Evolutionary conservation across 2,329 filamentous ascomycete genomes (phyloP), one percentile per base, ranked within the genome.

Genomic region (Pestalotiopsis sp.): DNA sequence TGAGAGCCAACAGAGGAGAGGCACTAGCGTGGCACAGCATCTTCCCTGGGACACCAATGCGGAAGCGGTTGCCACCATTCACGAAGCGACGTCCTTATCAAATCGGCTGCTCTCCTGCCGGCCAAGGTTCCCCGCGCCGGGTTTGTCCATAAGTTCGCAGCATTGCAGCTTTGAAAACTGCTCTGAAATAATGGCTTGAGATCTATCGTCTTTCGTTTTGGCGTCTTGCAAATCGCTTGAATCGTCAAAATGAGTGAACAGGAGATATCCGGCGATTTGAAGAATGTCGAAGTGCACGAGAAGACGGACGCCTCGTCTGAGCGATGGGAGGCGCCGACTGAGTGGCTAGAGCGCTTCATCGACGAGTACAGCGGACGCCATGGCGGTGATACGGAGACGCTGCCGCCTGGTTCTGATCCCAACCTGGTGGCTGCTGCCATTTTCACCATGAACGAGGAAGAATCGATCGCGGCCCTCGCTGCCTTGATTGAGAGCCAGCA

Each of bases 281-380:
- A 65, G 11, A 44, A 20, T 6, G 63, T 65, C 26, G 48, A 52
- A 1, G 30, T 65, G 13, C 24, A 65, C 44, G 63, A 65, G 44
- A 65, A 65, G 63, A 57, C 48, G 2, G 40, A 55, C 35, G 22
- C 63, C 22, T 22, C 52, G 1, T 24, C 63, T 3, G 63, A 65
- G 9, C 13, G 20, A 11, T 65, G 63, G 63, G 24, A 70, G 44
- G 69, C 72, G 5, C 69, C 72, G 2, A 17, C 40, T 4, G 72
- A 72, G n/a, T 74, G 73, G 73, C 65, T 73, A 17, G 66, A 72
- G 44, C 72, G 75, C 40, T 70, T 76, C 59, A 70, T 73, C 24
- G 71, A 68, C 7, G 74, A 76, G 65, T 76, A 76, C 67, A 71
- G 68, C 24, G 74, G 73, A 24, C 69, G 72, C 63, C 74, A 75